Evolutionary conservation across 163 green algal genomes (phyloP), one percentile per base, ranked within the genome.

Genomic region (Botryococcus braunii): DNA sequence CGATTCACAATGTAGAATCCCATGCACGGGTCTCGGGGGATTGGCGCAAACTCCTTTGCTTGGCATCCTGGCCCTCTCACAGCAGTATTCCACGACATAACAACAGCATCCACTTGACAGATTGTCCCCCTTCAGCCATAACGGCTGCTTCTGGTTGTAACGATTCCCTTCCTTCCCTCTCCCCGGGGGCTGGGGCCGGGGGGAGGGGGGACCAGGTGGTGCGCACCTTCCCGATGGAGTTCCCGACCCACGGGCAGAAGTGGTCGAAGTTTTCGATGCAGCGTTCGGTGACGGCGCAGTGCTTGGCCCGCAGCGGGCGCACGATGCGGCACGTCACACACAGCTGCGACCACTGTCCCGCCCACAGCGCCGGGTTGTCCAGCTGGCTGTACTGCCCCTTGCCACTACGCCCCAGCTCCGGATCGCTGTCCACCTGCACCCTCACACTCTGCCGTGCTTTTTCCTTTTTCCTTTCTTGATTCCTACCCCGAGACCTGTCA

Each of bases 301-400:
- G 92, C 82, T 98, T 98, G 31, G 91, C 84, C 0, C 93, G 82
- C 70, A 96, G 79, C 29, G 93, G 93, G 29, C 88, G 79, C 69
- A 98, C 90, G 46, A 97, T 91, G 71, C 85, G 86, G 80, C 92
- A 97, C 0, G 84, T 91, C 31, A 59, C 59, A 38, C 4, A 64
- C 49, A 98, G 80, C 82, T 95, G 89, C 23, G 79, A 62, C 92
- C 92, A 98, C 58, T 95, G 83, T 25, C 92, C 92, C 2, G 86
- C 80, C 85, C 83, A 92, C 39, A 96, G 77, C 40, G 87, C 87
- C 0, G 88, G 85, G 4, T 83, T 93, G 72, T 96, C 85, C 34
- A 96, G 74, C 43, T 79, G 52, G 29, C 38, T 58, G 52, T 39
- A 64, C 27, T 66, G 60, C 5, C 32, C 40, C 21, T 58, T 48